These are phyloP conservation scores for Dendrostoma leiphaemia DNA, from an alignment of 2,329 filamentous ascomycete genomes.

Conservation along the genomic window DNA sequence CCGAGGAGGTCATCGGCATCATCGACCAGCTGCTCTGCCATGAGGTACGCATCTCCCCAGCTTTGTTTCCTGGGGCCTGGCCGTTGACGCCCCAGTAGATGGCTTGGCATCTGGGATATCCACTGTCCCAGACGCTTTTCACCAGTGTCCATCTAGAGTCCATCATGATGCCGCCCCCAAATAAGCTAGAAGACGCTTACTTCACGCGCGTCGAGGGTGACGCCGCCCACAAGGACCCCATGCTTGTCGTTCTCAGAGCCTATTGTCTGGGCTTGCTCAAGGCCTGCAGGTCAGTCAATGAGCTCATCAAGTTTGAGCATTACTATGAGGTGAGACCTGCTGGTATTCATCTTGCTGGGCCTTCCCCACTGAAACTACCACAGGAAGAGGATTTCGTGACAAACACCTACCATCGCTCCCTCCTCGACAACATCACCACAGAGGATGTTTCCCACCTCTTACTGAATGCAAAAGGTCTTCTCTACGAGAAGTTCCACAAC, in stretches of 20 bases:
- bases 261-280: slow-evolving; percentile 88
- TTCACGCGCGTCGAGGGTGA: slow-evolving; percentile 47
- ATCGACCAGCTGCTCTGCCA: slow-evolving; percentile 91
- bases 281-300: slow-evolving; percentile 75
- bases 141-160: slow-evolving; percentile 89
- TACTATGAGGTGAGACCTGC: slow-evolving; percentile 73
- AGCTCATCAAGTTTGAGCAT: slow-evolving; percentile 75
- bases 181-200: slow-evolving; percentile 61
- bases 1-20: slow-evolving; percentile 83
- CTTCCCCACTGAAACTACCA: background rate
- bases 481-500: slow-evolving; percentile 41
- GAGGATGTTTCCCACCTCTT: slow-evolving; percentile 55
- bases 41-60: slow-evolving; percentile 57
- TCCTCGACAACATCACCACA: slow-evolving; percentile 64
- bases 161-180: slow-evolving; percentile 69
- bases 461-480: slow-evolving; percentile 50
- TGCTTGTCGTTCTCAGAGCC: slow-evolving; percentile 69
- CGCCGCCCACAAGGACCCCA: slow-evolving; percentile 35
- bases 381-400: slow-evolving; percentile 96
- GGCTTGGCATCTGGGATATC: slow-evolving; percentile 96
- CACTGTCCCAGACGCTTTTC: slow-evolving; percentile 90
- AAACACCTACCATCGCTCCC: slow-evolving; percentile 78
- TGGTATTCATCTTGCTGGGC: background rate
- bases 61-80: too few species aligned
- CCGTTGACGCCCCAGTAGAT: slow-evolving; percentile 53